Base-by-base conservation (phyloP, 352 stramenopile genomes). In the Pythium phragmiticola region DNA sequence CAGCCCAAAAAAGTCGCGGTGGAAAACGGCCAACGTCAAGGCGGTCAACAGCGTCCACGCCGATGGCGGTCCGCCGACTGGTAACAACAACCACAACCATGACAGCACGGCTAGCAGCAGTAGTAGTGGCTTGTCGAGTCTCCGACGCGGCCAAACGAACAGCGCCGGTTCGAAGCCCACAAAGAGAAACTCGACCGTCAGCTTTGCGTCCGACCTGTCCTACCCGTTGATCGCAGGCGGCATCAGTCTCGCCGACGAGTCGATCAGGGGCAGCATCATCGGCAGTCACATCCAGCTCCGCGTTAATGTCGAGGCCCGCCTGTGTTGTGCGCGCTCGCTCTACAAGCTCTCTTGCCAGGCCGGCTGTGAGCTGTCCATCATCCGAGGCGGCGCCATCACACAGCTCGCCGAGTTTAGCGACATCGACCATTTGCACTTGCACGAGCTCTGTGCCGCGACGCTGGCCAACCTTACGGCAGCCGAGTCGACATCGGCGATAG, bases 331-430 rank as follows among this genome's bases (percentile, higher is more conserved):
- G 2, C 72, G 77, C 19, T 94, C 85, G 11, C 67, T 94, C 0
- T 94, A 91, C 72, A 94, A 94, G 49, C 64, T 94, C 0, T 94
- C 82, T 4, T 90, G 84, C 16, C 81, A 91, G 53, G 12, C 28
- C 7, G 76, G 73, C 0, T 76, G 58, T 14, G 85, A 94, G 37
- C 42, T 77, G 6, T 68, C 76, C 5, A 90, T 94, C 60, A 85
- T 94, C 30, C 37, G 71, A 2, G 79, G 79, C 16, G 83, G 80
- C 0, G 85, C 85, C 0, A 87, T 94, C 8, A 43, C 69, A 1
- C 81, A 92, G 33, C 84, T 92, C 41, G 83, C 80, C 4, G 81
- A 92, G 30, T 80, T 90, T 50, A 90, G 72, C 28, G 85, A 94
- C 55, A 56, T 84, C 0, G 85, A 91, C 13, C 71, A 92, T 52